Evolutionary conservation across 106 monocot species (phyloP).

Genomic region (Dendrobium nobile): DNA sequence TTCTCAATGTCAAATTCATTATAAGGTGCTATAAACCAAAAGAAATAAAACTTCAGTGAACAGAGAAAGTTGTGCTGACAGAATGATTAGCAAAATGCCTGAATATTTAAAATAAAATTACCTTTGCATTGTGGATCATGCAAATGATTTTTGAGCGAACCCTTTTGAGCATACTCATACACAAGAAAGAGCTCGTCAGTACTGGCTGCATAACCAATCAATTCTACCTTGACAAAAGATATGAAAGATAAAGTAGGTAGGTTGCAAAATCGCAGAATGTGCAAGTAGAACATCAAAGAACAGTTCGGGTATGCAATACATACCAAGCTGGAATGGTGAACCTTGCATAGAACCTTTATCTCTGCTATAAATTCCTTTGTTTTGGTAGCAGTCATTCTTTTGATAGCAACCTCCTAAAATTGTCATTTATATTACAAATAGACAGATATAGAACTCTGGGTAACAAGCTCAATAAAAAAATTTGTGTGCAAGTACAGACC

Average conservation of each 20-base stretch:
- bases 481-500: constrained; percentile 28
- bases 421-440: not conserved
- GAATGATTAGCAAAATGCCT: too few relatives aligned
- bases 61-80: too few relatives aligned
- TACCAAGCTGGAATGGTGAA: constrained; percentile 99
- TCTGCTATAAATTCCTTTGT: constrained; percentile 89
- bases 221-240: constrained; percentile 97
- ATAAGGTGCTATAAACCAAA: too few relatives aligned
- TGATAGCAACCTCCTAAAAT: constrained; percentile 88
- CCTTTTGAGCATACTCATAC: constrained; percentile 98
- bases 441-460: not conserved
- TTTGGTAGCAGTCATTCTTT: constrained; percentile 97
- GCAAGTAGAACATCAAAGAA: not conserved
- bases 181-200: constrained; percentile 78
- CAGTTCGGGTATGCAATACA: not conserved
- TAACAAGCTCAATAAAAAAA: not conserved
- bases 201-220: constrained; percentile 96
- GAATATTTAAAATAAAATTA: not conserved
- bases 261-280: constrained; percentile 1
- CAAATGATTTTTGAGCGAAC: constrained; percentile 87
- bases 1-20: too few relatives aligned
- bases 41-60: too few relatives aligned
- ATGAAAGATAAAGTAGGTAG: constrained; percentile 12
- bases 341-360: constrained; percentile 94
- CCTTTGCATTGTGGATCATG: constrained; percentile 93